Base-by-base conservation (phyloP, 352 stramenopile species). In the Phytopythium montanum region DNA sequence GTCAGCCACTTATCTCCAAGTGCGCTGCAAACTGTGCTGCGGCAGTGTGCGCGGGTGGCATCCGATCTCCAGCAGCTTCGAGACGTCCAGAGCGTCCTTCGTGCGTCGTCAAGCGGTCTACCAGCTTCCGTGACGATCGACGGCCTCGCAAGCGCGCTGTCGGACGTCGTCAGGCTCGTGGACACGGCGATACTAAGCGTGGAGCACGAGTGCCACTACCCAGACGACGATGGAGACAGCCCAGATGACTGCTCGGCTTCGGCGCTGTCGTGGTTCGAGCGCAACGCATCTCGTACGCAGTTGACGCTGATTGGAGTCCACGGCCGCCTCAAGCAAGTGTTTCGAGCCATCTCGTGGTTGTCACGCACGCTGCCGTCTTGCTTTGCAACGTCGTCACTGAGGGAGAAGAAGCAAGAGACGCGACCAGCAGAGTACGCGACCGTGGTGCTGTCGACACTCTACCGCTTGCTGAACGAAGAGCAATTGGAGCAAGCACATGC, bases 51-150 rank as follows among this genome's bases (percentile, higher is more conserved):
- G 7, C 7, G 48, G 36, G 60, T 65, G 21, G 76, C 79, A 19
- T 72, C 76, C 0, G 62, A 87, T n/a, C 36, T 90, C 10, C 70
- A 88, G 46, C 49, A 78, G n/a, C 60, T 90, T 52, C 72, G 76
- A 38, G 69, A 87, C 52, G 38, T 85, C 33, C 53, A 66, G 16
- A 44, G 9, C 6, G 76, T 75, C 60, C 53, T 72, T 44, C 48
- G 62, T 14, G 52, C 55, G 52, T 39, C n/a, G 5, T 49, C 53
- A 44, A 41, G 54, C 16, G 61, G 52, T 10, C 52, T 57, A 1
- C 48, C 65, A 6, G 52, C 56, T 29, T 78, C 72, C 46, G 69
- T 71, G 26, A 71, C 68, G 5, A 55, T 85, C 9, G 76, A 90
- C 68, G 78, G 81, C 2, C 53, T 88, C 13, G 72, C 76, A 3